A percentile compares a stretch with the other conserved stretches of the same genome.
phyloP scores from a whole-genome alignment of 495 filamentous ascomycete species.

The Penicillium daleae region DNA sequence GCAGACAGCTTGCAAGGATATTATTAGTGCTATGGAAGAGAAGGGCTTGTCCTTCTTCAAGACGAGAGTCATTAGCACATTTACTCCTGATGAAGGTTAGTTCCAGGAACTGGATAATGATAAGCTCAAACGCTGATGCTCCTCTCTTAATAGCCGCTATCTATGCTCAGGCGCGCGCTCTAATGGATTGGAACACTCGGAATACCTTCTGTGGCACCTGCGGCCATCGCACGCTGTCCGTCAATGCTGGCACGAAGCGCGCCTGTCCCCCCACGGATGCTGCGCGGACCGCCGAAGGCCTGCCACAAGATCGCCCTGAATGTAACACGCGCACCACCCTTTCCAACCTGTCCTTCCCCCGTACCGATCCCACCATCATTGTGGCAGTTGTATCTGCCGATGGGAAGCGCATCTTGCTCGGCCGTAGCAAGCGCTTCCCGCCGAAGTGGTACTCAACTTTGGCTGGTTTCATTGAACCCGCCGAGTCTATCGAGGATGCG shows the following conservation, averaged over 20 bases:
- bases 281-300: slow-evolving; percentile 37
- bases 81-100: slow-evolving; percentile 65
- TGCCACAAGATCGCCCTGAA: slow-evolving; percentile 56
- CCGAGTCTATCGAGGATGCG: slow-evolving; percentile 92
- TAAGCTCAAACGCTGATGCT: background rate
- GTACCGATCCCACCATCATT: slow-evolving; percentile 94
- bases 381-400: slow-evolving; percentile 84
- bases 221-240: slow-evolving; percentile 79
- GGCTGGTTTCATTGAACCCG: slow-evolving; percentile 94
- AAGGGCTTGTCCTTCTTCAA: slow-evolving; percentile 63
- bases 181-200: slow-evolving; percentile 92
- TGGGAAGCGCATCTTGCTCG: slow-evolving; percentile 76
- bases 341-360: slow-evolving; percentile 87
- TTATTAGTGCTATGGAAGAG: slow-evolving; percentile 60
- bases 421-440: slow-evolving; percentile 83
- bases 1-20: slow-evolving; percentile 45
- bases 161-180: slow-evolving; percentile 86
- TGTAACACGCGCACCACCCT: slow-evolving; percentile 70
- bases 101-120: background rate
- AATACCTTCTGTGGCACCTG: slow-evolving; percentile 92
- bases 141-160: slow-evolving; percentile 66
- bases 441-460: slow-evolving; percentile 85
- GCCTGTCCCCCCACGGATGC: slow-evolving; percentile 83
- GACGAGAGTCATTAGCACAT: slow-evolving; percentile 58
- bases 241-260: slow-evolving; percentile 90